phyloP scores from a whole-genome alignment of 371 early-diverging fungal genomes.

The Actinomortierella wolfii region DNA sequence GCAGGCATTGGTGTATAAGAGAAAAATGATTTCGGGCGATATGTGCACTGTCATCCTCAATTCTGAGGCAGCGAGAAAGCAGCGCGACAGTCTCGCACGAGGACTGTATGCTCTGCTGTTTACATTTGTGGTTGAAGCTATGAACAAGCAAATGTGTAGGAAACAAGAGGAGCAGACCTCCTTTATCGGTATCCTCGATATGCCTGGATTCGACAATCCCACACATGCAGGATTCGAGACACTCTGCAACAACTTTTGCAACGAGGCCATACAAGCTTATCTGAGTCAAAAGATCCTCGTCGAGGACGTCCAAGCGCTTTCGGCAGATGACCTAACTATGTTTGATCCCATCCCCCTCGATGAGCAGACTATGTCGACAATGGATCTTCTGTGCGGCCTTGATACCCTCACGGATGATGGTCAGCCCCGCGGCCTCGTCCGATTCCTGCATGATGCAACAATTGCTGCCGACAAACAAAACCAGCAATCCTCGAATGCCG shows the following conservation, averaged over 20 bases:
- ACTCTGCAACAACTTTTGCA: constrained; percentile 80
- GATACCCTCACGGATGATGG: constrained; percentile 71
- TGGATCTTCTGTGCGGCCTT: constrained; percentile 64
- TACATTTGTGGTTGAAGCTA: constrained; percentile 87
- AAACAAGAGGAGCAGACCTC: constrained; percentile 70
- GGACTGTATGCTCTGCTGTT: constrained; percentile 84
- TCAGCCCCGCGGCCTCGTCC: constrained; percentile 42
- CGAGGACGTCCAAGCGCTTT: constrained; percentile 51
- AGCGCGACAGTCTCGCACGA: constrained; percentile 81
- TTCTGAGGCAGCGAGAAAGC: constrained; percentile 70
- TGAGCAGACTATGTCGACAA: constrained; percentile 16
- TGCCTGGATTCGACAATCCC: constrained; percentile 69
- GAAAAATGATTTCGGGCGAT: constrained; percentile 76
- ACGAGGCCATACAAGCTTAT: constrained; percentile 81
- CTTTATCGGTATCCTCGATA: constrained; percentile 76
- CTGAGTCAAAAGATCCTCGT: constrained; percentile 72
- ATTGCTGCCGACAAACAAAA: constrained; percentile 41
- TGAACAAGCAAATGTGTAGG: constrained; percentile 78
- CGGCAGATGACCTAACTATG: constrained; percentile 59
- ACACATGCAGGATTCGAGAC: constrained; percentile 71
- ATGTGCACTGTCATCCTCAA: constrained; percentile 88
- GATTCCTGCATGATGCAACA: constrained; percentile 42
- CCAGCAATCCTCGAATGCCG: constrained; percentile 31
- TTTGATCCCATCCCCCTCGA: constrained; percentile 51
- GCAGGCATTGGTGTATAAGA: constrained; percentile 67